Conservation (phyloP, 192 early-diverging fungal species). For the Backusella tuberculispora region DNA sequence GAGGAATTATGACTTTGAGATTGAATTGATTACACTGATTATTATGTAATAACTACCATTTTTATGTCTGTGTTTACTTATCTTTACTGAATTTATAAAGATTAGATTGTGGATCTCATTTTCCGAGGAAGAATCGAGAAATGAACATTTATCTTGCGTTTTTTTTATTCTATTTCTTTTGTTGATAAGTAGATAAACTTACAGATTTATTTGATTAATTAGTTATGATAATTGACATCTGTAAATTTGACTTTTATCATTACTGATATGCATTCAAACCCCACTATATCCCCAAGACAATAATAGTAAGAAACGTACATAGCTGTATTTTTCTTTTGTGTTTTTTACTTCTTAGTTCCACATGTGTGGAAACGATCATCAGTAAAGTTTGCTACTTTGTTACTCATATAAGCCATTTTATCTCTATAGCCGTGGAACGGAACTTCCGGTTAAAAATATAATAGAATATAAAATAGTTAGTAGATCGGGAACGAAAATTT, state of each 20-base stretch:
- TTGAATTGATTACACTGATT: not conserved
- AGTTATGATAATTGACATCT: too few species aligned
- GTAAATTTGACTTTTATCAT: too few species aligned
- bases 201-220: too few species aligned
- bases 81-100: not conserved
- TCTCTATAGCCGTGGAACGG: not conserved
- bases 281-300: not conserved
- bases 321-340: not conserved
- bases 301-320: not conserved
- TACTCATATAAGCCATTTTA: not conserved
- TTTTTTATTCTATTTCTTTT: not conserved
- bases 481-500: not conserved
- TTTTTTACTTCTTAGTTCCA: not conserved
- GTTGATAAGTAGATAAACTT: not conserved
- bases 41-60: not conserved
- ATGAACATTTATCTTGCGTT: not conserved
- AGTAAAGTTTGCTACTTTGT: not conserved
- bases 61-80: not conserved
- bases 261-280: not conserved
- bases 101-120: conserved; percentile 2
- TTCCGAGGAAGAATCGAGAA: not conserved
- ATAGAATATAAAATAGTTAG: not conserved
- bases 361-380: not conserved
- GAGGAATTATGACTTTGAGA: too few species aligned
- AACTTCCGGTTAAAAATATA: not conserved